These are phyloP conservation scores for Globisporangium recalcitrans DNA, from an alignment of 352 stramenopile species.

Conservation along the genomic window DNA sequence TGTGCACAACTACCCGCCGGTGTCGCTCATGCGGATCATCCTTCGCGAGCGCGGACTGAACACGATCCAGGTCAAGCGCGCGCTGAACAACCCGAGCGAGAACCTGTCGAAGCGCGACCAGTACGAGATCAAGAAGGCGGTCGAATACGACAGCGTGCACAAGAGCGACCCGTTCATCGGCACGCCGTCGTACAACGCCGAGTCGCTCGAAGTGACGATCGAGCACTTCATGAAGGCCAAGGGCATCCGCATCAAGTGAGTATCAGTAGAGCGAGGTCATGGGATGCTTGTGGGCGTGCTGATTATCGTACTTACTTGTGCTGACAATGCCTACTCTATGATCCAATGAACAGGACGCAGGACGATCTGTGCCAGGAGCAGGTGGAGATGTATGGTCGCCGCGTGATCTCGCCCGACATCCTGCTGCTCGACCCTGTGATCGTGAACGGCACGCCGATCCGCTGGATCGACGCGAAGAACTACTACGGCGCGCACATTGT, in stretches of 20 bases:
- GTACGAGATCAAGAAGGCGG: constrained; percentile 62
- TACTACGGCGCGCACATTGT: constrained; percentile 88
- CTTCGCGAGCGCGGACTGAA: constrained; percentile 58
- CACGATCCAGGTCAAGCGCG: constrained; percentile 55
- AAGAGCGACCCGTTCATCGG: constrained; percentile 80
- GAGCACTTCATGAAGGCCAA: constrained; percentile 65
- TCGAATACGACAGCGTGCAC: constrained; percentile 79
- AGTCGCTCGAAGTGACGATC: constrained; percentile 69
- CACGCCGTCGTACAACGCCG: constrained; percentile 57
- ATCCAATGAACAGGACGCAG: constrained; percentile 47
- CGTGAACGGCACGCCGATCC: constrained; percentile 80
- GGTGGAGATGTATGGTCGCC: constrained; percentile 50
- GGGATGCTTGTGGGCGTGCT: no score
- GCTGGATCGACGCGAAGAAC: constrained; percentile 87
- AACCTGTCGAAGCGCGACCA: constrained; percentile 65
- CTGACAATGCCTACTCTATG: neutral
- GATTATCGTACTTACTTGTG: neutral
- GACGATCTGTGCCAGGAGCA: constrained; percentile 67
- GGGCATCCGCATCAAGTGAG: constrained; percentile 76
- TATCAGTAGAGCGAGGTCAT: no score
- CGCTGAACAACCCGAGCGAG: constrained; percentile 39
- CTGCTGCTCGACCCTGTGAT: constrained; percentile 75
- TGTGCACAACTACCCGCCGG: constrained; percentile 75
- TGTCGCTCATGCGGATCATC: constrained; percentile 83
- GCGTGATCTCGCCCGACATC: constrained; percentile 78